phyloP scores from a whole-genome alignment of 352 stramenopile genomes.

The Phytophthora lateralis region DNA sequence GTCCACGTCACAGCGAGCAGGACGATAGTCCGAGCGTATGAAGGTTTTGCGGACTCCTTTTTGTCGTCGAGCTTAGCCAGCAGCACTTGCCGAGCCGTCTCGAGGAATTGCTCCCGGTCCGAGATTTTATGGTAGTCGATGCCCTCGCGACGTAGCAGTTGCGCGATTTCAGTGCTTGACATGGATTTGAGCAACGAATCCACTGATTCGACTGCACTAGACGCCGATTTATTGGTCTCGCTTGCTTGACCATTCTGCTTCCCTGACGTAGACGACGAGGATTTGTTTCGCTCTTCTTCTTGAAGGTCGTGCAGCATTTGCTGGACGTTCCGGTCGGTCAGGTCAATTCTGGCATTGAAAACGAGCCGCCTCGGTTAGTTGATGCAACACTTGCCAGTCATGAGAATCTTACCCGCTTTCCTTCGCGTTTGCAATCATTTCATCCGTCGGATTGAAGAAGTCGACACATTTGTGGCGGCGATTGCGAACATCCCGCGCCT shows the following conservation, averaged over 20 bases:
- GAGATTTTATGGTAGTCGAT: conserved; percentile 82
- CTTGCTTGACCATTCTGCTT: conserved; percentile 5
- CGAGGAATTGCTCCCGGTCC: conserved; percentile 74
- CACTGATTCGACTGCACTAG: conserved; percentile 50
- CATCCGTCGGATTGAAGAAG: conserved; percentile 74
- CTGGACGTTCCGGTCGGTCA: conserved; percentile 74
- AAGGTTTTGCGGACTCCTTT: conserved; percentile 24
- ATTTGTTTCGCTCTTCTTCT: conserved; percentile 61
- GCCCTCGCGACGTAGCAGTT: conserved; percentile 64
- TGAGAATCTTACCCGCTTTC: conserved; percentile 65
- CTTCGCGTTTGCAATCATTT: conserved; percentile 84
- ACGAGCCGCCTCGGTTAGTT: background rate
- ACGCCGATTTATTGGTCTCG: conserved; percentile 16
- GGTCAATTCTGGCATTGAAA: conserved; percentile 60
- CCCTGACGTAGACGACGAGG: conserved; percentile 9
- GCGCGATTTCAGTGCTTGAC: conserved; percentile 70
- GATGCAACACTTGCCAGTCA: background rate
- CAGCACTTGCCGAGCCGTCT: conserved; percentile 73
- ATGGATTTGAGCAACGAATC: conserved; percentile 78
- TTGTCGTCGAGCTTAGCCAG: conserved; percentile 53
- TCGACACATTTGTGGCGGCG: conserved; percentile 66
- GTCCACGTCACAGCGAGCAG: conserved; percentile 70
- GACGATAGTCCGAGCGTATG: conserved; percentile 63
- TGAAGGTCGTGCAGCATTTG: conserved; percentile 84
- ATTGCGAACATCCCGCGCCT: conserved; percentile 53